Percentiles rank a stretch among this genome's conserved stretches.
Evolutionary conservation across 768 basidiomycete genomes (phyloP).

Genomic region (Tubosaeta sp.): DNA sequence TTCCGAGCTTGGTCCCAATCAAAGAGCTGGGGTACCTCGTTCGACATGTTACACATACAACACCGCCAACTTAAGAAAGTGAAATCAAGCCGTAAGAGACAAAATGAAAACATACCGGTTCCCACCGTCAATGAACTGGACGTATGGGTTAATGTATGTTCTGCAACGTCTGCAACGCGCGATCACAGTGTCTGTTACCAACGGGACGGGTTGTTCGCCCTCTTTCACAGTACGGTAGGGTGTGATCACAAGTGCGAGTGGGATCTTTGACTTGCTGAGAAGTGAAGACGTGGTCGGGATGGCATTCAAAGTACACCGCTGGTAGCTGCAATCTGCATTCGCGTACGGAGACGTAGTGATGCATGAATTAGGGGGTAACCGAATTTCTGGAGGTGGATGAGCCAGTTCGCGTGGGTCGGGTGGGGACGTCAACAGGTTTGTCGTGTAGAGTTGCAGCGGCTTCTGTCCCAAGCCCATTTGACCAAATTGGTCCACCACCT

Average conservation of each 20-base stretch:
- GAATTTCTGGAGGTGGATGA: slow-evolving; percentile 82
- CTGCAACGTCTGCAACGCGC: slow-evolving; percentile 94
- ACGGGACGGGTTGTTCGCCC: slow-evolving; percentile 81
- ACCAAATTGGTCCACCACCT: slow-evolving; percentile 78
- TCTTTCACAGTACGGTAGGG: slow-evolving; percentile 85
- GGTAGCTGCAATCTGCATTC: slow-evolving; percentile 88
- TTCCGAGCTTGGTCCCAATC: slow-evolving; percentile 96
- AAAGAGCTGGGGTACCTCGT: slow-evolving; percentile 96
- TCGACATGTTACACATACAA: slow-evolving; percentile 97
- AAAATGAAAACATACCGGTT: slow-evolving; percentile 54
- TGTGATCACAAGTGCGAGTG: slow-evolving; percentile 82
- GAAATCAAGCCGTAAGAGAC: neutral
- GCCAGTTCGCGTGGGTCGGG: slow-evolving; percentile 86
- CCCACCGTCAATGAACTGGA: slow-evolving; percentile 96
- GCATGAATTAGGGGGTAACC: slow-evolving; percentile 79
- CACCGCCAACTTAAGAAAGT: slow-evolving; percentile 77
- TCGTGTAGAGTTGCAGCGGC: slow-evolving; percentile 73
- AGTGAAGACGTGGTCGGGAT: slow-evolving; percentile 88
- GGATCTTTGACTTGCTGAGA: slow-evolving; percentile 85
- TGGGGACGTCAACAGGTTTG: slow-evolving; percentile 89
- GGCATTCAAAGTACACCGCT: slow-evolving; percentile 87
- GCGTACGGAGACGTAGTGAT: slow-evolving; percentile 73
- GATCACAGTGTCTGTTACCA: slow-evolving; percentile 90
- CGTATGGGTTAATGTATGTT: slow-evolving; percentile 96
- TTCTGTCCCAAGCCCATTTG: slow-evolving; percentile 88